Evolutionary conservation across 495 filamentous ascomycete genomes (phyloP), one percentile per base, ranked within the genome.

Genomic region (Lasiosphaeria ovina): DNA sequence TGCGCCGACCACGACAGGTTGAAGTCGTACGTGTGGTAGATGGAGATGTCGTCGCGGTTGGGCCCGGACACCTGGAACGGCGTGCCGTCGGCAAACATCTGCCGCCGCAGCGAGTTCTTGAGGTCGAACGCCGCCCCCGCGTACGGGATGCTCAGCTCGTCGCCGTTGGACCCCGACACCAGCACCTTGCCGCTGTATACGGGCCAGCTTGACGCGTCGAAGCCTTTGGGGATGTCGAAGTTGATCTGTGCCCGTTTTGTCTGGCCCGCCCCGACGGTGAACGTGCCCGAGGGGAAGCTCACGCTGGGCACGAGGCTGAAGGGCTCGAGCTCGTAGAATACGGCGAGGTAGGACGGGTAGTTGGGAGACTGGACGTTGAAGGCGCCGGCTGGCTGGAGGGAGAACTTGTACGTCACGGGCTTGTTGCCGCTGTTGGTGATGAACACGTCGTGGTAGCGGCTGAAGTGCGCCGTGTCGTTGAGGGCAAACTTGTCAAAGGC

Each of bases 391-490:
- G 67, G 65, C 42, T 70, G 62, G 12, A 68, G 53, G 17, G 58
- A 58, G 45, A 81, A 67, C 3, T 60, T 68, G 57, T 79, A 79
- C 14, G 66, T 69, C 36, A 69, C 67, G 17, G 68, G 61, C 33
- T 65, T 52, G 4, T 51, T 61, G 11, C 68, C 78, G 36, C 67
- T 70, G 61, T 83, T 83, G 36, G 69, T 75, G 61, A 82, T 75
- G 44, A 63, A 58, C 47, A 80, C 67, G 2, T 57, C 62, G 58
- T 75, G 73, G 42, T 66, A 67, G 0, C 66, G 57, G 40, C 66
- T 67, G 31, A 79, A 67, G 54, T 77, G 61, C 16, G 64, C 58
- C 14, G 76, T 80, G 60, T 81, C 79, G 56, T 78, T 79, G 57
- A 81, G 74, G 16, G 67, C 66, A 45, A 80, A 73, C 31, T 68